Percentiles rank a stretch among this genome's conserved stretches.
Conservation (phyloP, 139 green algal genomes). For the Auxenochlorella pyrenoidosa region DNA sequence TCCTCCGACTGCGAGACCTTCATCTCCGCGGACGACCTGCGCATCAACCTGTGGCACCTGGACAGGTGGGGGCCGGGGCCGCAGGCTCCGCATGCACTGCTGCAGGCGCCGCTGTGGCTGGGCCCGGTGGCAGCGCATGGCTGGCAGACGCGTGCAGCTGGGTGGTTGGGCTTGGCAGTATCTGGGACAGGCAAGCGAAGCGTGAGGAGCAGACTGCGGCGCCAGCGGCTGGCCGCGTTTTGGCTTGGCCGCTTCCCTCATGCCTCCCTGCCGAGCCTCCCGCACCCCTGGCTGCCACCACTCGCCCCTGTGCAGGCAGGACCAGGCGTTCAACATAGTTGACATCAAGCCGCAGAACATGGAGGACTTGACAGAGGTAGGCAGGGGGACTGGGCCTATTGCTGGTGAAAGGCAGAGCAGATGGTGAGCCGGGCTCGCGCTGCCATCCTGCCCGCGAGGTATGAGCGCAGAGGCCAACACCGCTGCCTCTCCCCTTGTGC, state of each 20-base stretch:
- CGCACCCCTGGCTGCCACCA: background rate
- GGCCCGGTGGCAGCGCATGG: no score
- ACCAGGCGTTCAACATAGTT: slow-evolving; percentile 96
- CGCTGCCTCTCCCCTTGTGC: background rate
- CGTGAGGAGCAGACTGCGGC: no score
- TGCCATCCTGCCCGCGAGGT: background rate
- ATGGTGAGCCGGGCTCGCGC: background rate
- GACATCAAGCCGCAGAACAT: slow-evolving; percentile 99
- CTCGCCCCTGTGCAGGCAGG: slow-evolving; percentile 43
- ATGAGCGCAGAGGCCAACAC: background rate
- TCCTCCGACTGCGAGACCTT: slow-evolving; percentile 96
- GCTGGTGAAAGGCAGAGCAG: background rate
- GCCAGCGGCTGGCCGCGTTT: background rate
- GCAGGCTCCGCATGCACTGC: background rate
- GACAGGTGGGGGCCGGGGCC: slow-evolving; percentile 57
- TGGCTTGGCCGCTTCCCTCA: background rate
- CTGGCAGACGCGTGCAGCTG: no score
- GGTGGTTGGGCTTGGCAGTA: no score
- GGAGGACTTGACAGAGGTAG: slow-evolving; percentile 98
- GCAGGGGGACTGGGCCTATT: background rate
- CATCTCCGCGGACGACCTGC: slow-evolving; percentile 93
- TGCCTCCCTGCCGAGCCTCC: background rate
- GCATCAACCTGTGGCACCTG: slow-evolving; percentile 97
- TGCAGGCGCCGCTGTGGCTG: background rate
- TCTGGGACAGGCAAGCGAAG: no score